Conservation (phyloP, 306 rosid genomes). For the Albizia julibrissin region DNA sequence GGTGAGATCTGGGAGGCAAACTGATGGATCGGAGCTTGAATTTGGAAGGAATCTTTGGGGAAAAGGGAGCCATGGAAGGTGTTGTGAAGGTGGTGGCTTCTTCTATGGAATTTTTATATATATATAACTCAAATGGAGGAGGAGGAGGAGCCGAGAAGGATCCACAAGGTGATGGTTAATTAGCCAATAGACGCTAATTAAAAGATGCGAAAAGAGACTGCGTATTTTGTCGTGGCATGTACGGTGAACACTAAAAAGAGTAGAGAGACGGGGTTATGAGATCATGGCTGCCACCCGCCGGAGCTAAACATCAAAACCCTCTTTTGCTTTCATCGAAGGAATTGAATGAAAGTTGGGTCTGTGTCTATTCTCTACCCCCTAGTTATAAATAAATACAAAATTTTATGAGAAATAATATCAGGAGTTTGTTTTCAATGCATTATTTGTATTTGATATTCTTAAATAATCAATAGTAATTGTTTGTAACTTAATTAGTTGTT, state of each 20-base stretch:
- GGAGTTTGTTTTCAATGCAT: too few species aligned
- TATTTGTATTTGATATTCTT: background rate
- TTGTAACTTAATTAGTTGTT: too few species aligned
- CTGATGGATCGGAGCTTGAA: constrained; percentile 60
- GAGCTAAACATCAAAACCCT: background rate
- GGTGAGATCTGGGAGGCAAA: constrained; percentile 76
- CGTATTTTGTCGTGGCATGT: too few species aligned
- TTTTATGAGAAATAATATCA: too few species aligned
- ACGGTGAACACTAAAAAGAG: too few species aligned
- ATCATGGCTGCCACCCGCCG: constrained; percentile 42
- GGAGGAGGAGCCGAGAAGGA: constrained; percentile 20
- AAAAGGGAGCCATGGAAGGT: constrained; percentile 38
- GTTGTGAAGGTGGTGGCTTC: background rate
- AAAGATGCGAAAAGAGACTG: too few species aligned
- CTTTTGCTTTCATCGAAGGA: background rate
- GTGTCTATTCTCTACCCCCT: too few species aligned
- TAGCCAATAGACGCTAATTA: constrained; percentile 14
- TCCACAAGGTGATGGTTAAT: constrained; percentile 12
- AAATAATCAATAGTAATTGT: too few species aligned
- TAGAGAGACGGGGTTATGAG: constrained; percentile 23
- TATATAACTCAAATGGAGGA: background rate
- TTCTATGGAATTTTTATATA: background rate
- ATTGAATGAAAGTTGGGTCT: too few species aligned
- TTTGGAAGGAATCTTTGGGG: constrained; percentile 45
- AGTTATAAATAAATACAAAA: too few species aligned